phyloP scores from a whole-genome alignment of 176 grass and related monocot genomes.

The Otatea glauca region DNA sequence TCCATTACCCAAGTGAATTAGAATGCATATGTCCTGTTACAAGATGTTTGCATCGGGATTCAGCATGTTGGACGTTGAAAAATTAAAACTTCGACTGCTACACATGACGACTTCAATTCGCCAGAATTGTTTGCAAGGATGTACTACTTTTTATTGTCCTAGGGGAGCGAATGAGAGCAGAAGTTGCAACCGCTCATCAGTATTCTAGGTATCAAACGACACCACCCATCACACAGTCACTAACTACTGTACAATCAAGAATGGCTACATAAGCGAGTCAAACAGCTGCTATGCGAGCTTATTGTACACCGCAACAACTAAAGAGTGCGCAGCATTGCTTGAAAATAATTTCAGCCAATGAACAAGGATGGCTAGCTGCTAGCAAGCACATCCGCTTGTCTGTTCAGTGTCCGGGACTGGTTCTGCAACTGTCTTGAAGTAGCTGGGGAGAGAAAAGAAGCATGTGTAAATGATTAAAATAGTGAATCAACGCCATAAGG shows the following conservation, averaged over 20 bases:
- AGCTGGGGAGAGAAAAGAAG: conserved; percentile 51
- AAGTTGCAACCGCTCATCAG: conserved; percentile 8
- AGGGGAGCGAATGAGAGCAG: conserved; percentile 13
- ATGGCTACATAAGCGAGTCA: conserved; percentile 18
- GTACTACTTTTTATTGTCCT: conserved; percentile 18
- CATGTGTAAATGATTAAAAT: neutral
- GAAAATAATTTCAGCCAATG: neutral
- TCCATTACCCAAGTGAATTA: neutral
- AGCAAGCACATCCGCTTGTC: conserved; percentile 82
- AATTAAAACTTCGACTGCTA: neutral
- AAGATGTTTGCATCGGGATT: neutral
- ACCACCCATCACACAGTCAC: neutral
- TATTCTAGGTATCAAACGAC: neutral
- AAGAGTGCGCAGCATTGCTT: neutral
- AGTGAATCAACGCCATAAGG: neutral
- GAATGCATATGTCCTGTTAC: neutral
- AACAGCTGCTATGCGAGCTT: conserved; percentile 28
- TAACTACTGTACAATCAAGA: conserved; percentile 13
- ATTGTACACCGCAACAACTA: conserved; percentile 6
- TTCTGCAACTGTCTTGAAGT: conserved; percentile 71
- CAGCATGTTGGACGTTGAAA: neutral
- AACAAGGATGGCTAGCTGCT: conserved; percentile 33
- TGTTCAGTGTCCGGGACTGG: conserved; percentile 54
- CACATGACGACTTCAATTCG: neutral
- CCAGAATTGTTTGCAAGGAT: neutral